Evolutionary conservation across 345 rosid genomes (phyloP).

Genomic region (Turritis glabra): DNA sequence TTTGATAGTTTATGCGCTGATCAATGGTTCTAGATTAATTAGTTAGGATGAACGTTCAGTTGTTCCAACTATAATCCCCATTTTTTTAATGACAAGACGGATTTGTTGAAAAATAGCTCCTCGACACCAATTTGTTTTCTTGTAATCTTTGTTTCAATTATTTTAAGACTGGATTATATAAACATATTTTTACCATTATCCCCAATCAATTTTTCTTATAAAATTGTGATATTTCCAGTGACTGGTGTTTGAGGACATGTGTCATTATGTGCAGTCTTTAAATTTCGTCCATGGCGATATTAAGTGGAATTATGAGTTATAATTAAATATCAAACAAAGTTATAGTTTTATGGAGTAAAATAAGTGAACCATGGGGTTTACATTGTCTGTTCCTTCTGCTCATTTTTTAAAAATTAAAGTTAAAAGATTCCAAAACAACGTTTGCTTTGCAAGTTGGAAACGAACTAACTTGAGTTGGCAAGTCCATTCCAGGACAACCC

Average conservation of each 20-base stretch:
- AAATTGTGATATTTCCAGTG: neutral
- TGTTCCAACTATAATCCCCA: neutral
- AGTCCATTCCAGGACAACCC: conserved; percentile 38
- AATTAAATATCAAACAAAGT: neutral
- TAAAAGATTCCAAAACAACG: conserved; percentile 39
- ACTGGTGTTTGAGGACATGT: neutral
- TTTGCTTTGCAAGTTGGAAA: conserved; percentile 47
- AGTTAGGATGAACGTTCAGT: neutral
- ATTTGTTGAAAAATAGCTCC: neutral
- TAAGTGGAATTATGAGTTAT: neutral
- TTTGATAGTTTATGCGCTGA: neutral
- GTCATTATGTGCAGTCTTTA: neutral
- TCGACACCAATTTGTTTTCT: neutral
- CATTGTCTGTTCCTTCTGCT: neutral
- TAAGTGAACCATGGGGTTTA: neutral
- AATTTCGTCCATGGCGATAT: neutral
- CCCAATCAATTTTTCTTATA: neutral
- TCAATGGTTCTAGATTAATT: neutral
- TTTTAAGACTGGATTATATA: neutral
- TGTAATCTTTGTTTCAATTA: neutral
- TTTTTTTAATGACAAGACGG: neutral
- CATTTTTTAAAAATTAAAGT: conserved; percentile 1
- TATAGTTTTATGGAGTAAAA: neutral
- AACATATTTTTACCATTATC: neutral
- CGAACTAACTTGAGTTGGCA: conserved; percentile 47